Evolutionary conservation across 345 rosid genomes (phyloP), one percentile per base, ranked within the genome.

Genomic region (Gossypium stocksii): DNA sequence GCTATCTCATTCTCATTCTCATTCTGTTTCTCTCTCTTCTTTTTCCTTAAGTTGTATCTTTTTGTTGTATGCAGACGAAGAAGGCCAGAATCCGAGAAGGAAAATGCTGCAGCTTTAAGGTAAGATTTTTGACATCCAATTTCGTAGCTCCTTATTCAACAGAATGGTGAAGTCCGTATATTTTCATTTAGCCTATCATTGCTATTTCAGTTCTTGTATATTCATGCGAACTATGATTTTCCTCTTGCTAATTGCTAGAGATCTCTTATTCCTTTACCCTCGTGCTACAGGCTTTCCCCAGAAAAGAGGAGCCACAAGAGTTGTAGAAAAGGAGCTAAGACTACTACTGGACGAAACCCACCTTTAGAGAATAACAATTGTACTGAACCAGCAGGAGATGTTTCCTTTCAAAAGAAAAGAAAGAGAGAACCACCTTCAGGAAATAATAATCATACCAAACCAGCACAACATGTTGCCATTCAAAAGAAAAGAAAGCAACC

Each of bases 1-100:
- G 23, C 23, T 45, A 63, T 48, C 20, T 61, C 49, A 22, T 19
- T 56, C 7, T 27, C 27, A 25, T 1, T 23, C 34, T 4, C 38
- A 4, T 34, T 34, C 6, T 22, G n/a, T 71, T 56, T 7, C 9
- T 12, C 27, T 72, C 7, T 57, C 41, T 56, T 10, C 41, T 60
- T 9, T 43, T 59, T 17, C 19, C 34, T 65, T 9, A 17, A 69
- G 54, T 2, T 51, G 22, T 60, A 20, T 78, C 19, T 3, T 34
- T 43, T 60, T 72, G 38, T 60, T 72, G 22, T 80, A 48, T 71
- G 76, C 83, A 88, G 88, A 46, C 44, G 22, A 72, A 57, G n/a
- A 75, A 78, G 38, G 70, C 70, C 53, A 57, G 54, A 76, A 81
- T 66, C 78, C 61, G 73, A 53, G 44, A 79, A 69, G 72, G 77